phyloP scores from a whole-genome alignment of 2,329 filamentous ascomycete genomes.

The Fusarium ambrosium region DNA sequence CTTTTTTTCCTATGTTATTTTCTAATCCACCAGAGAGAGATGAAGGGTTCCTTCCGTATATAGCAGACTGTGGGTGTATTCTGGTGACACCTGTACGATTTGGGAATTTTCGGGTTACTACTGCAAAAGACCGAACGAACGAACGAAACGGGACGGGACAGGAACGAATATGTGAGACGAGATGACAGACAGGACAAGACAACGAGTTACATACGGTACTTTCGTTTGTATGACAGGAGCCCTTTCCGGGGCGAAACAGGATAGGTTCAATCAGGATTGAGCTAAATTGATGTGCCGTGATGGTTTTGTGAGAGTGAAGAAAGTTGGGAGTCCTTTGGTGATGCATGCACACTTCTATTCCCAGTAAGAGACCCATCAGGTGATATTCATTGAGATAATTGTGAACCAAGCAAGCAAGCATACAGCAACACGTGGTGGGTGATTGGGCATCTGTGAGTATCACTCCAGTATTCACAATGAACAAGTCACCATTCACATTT shows the following conservation, averaged over 20 bases:
- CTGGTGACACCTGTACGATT: constrained; percentile 21
- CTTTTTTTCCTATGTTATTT: constrained; percentile 26
- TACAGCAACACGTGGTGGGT: not conserved
- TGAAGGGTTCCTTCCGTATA: constrained; percentile 15
- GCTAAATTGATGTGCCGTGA: not conserved
- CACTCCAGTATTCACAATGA: not conserved
- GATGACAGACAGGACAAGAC: constrained; percentile 22
- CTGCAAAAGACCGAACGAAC: constrained; percentile 15
- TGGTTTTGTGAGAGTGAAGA: not conserved
- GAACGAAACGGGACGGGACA: not conserved
- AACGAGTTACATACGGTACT: constrained; percentile 33
- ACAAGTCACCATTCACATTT: not conserved
- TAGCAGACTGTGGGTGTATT: constrained; percentile 25
- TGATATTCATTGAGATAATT: not conserved
- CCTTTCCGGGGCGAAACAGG: constrained; percentile 9
- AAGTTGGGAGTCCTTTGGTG: not conserved
- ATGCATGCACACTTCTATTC: not conserved
- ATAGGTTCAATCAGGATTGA: constrained; percentile 34
- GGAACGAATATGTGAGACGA: constrained; percentile 1
- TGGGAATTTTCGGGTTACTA: not conserved
- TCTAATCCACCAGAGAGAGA: constrained; percentile 11
- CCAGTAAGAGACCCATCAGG: not conserved
- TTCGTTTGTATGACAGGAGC: constrained; percentile 40
- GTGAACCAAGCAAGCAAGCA: not conserved
- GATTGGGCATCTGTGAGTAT: not conserved